These are phyloP conservation scores for Sonneratia caseolaris DNA, from an alignment of 345 rosid genomes.

Conservation along the genomic window DNA sequence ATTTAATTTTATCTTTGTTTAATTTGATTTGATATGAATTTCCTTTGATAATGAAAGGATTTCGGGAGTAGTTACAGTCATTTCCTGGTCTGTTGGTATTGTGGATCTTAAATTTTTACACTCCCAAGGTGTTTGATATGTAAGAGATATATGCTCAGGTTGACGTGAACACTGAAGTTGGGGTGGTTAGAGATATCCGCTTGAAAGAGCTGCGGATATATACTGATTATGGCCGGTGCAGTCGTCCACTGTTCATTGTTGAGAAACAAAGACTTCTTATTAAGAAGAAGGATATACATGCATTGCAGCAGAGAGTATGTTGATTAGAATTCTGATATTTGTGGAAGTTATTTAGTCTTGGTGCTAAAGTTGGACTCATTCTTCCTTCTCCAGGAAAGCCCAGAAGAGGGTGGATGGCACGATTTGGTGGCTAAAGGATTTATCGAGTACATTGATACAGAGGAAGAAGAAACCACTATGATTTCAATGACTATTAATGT, in stretches of 20 bases:
- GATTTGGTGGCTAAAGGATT: conserved; percentile 82
- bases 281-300: conserved; percentile 75
- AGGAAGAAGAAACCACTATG: conserved; percentile 99
- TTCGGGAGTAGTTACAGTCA: not conserved
- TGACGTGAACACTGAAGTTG: conserved; percentile 95
- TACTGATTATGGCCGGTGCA: conserved; percentile 97
- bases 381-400: conserved; percentile 43
- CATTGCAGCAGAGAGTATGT: conserved; percentile 78
- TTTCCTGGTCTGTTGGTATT: not conserved
- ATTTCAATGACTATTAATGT: conserved; percentile 98
- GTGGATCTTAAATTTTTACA: not conserved
- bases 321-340: not conserved
- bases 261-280: conserved; percentile 91
- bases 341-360: not conserved
- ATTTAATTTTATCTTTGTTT: too few relatives aligned
- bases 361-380: not conserved
- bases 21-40: not conserved
- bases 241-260: conserved; percentile 92
- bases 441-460: conserved; percentile 92
- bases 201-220: conserved; percentile 83
- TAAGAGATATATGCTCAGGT: conserved; percentile 33
- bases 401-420: conserved; percentile 92
- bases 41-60: not conserved
- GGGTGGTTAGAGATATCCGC: conserved; percentile 89
- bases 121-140: not conserved